Percentiles rank a stretch among this genome's conserved stretches.
Conservation (phyloP, 2,329 filamentous ascomycete genomes). For the Penicillium decumbens region DNA sequence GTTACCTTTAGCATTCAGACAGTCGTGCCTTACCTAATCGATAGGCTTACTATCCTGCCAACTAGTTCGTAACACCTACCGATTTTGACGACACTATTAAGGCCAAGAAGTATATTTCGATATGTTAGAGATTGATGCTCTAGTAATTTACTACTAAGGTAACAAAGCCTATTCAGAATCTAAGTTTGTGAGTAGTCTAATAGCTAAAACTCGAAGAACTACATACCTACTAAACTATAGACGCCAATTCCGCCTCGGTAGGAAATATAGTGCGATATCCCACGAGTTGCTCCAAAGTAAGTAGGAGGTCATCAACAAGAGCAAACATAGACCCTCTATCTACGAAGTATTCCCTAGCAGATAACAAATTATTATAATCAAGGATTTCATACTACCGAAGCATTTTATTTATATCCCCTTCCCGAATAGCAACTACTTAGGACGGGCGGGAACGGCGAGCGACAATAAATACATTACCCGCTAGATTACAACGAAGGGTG, state of each 20-base stretch:
- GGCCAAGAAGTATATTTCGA: conserved; percentile 26
- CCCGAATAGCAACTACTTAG: conserved; percentile 10
- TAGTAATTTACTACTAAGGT: conserved; percentile 15
- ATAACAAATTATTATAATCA: too few species aligned
- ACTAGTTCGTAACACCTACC: conserved; percentile 19
- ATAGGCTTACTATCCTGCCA: too few species aligned
- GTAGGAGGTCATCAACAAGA: conserved; percentile 13
- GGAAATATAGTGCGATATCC: conserved; percentile 11
- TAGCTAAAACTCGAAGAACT: too few species aligned
- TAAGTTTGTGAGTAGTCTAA: conserved; percentile 3
- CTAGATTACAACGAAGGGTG: conserved; percentile 10
- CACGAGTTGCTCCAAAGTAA: conserved; percentile 17
- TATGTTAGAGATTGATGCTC: conserved; percentile 24
- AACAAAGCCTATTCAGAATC: conserved; percentile 22
- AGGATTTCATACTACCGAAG: conserved; percentile 15
- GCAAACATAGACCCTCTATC: conserved; percentile 6
- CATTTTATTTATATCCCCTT: conserved; percentile 1
- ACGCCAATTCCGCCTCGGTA: conserved; percentile 15
- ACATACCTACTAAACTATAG: conserved; percentile 13
- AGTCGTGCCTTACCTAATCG: too few species aligned
- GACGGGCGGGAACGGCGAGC: conserved; percentile 5
- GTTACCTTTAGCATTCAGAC: too few species aligned
- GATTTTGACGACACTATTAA: conserved; percentile 27
- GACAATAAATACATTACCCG: conserved; percentile 7
- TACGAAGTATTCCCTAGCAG: conserved; percentile 9